A percentile compares a stretch with the other conserved stretches of the same genome.
phyloP scores from a whole-genome alignment of 768 basidiomycete species.

The Trametes coccinea region DNA sequence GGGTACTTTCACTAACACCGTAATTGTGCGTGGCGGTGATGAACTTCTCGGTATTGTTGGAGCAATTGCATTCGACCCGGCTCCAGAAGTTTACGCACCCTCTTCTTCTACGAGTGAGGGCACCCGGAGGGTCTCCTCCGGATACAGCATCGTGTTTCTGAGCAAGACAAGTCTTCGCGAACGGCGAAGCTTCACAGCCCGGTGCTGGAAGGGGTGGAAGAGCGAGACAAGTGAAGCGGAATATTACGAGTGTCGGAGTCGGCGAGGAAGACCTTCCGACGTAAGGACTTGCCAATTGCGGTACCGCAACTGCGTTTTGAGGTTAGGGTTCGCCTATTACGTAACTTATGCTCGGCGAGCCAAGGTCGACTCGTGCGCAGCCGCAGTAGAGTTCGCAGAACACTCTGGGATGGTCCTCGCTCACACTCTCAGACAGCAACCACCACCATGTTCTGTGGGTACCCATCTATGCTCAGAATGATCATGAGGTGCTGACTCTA shows the following conservation, averaged over 20 bases:
- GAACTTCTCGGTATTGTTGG: neutral
- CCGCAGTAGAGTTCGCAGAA: constrained; percentile 1
- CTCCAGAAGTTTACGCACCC: neutral
- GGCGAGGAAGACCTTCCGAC: neutral
- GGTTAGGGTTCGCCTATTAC: constrained; percentile 7
- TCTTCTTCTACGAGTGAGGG: neutral
- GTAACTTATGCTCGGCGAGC: constrained; percentile 5
- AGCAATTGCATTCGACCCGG: neutral
- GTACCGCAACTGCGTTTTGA: neutral
- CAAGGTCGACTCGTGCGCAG: constrained; percentile 13
- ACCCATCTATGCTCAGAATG: neutral
- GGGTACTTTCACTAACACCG: neutral
- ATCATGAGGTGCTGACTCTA: neutral
- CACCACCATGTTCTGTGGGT: constrained; percentile 31
- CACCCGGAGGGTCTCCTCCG: constrained; percentile 2
- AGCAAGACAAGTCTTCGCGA: neutral
- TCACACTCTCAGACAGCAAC: constrained; percentile 17
- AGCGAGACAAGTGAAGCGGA: neutral
- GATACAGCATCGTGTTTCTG: neutral
- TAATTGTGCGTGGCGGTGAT: constrained; percentile 7
- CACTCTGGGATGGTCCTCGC: neutral
- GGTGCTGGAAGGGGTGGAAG: neutral
- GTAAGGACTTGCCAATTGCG: constrained; percentile 1
- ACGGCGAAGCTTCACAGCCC: neutral
- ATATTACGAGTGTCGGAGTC: constrained; percentile 4